Conservation (phyloP, 2,329 filamentous ascomycete species). For the Monilinia aucupariae region DNA sequence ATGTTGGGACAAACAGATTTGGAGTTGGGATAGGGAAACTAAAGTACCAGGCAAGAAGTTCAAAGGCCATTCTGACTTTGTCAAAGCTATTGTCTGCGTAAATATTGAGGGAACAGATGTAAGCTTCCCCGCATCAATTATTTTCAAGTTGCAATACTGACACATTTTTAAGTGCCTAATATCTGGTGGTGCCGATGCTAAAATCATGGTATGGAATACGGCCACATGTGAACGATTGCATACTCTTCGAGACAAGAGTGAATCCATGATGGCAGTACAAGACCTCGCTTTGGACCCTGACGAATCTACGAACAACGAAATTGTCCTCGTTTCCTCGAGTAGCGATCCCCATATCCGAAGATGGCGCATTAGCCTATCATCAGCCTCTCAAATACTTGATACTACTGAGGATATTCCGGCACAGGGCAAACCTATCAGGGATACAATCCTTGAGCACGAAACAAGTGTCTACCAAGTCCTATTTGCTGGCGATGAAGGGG, state of each 20-base stretch:
- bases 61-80: constrained; percentile 81
- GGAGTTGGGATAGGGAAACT: constrained; percentile 70
- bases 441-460: constrained; percentile 71
- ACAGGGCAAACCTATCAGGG: constrained; percentile 37
- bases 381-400: constrained; percentile 49
- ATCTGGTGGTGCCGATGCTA: constrained; percentile 71
- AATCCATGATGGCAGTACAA: constrained; percentile 71
- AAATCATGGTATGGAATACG: constrained; percentile 79
- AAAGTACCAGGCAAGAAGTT: constrained; percentile 53
- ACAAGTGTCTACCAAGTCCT: constrained; percentile 80
- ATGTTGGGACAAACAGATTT: constrained; percentile 90
- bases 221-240: constrained; percentile 63
- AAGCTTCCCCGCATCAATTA: constrained; percentile 19
- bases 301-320: constrained; percentile 44
- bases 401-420: constrained; percentile 34
- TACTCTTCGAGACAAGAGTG: constrained; percentile 68
- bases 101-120: constrained; percentile 55
- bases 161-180: constrained; percentile 46
- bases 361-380: constrained; percentile 58
- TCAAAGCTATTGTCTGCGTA: constrained; percentile 69
- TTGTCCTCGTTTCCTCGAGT: constrained; percentile 70
- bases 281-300: constrained; percentile 70
- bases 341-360: constrained; percentile 74
- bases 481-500: constrained; percentile 59
- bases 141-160: not conserved